phyloP scores from a whole-genome alignment of 108 stramenopile genomes.

The Skeletonema potamos region DNA sequence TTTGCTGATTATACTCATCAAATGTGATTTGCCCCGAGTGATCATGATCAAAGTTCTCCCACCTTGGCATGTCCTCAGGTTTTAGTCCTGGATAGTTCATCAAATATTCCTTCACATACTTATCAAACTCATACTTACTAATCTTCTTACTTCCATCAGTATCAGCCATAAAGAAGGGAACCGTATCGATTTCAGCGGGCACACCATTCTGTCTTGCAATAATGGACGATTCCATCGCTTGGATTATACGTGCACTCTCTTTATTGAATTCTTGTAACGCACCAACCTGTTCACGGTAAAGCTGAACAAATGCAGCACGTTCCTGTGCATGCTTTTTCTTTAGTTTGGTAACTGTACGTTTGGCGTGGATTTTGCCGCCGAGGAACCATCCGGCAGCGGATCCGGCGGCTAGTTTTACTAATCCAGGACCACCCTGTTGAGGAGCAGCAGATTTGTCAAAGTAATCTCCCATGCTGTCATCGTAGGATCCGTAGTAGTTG shows the following conservation, averaged over 20 bases:
- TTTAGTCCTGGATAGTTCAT: slow-evolving; percentile 47
- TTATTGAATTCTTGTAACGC: slow-evolving; percentile 54
- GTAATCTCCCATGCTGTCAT: slow-evolving; percentile 54
- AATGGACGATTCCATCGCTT: slow-evolving; percentile 47
- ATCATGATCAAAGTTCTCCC: slow-evolving; percentile 57
- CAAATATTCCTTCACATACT: slow-evolving; percentile 50
- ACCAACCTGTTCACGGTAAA: slow-evolving; percentile 49
- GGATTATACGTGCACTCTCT: slow-evolving; percentile 48
- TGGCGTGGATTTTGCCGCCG: slow-evolving; percentile 50
- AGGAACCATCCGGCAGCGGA: slow-evolving; percentile 47
- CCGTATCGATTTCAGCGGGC: slow-evolving; percentile 48
- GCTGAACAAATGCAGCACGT: slow-evolving; percentile 50
- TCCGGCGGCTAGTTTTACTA: slow-evolving; percentile 34
- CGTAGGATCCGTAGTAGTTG: slow-evolving; percentile 41
- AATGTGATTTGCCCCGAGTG: slow-evolving; percentile 45
- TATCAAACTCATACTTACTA: slow-evolving; percentile 52
- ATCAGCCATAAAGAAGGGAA: slow-evolving; percentile 53
- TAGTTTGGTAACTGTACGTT: slow-evolving; percentile 37
- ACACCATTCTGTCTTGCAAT: slow-evolving; percentile 48
- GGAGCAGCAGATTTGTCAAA: slow-evolving; percentile 36
- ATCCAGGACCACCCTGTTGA: slow-evolving; percentile 16
- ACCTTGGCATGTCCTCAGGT: slow-evolving; percentile 48
- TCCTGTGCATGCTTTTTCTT: slow-evolving; percentile 60
- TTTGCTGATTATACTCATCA: slow-evolving; percentile 52
- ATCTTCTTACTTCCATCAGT: slow-evolving; percentile 52